These are phyloP conservation scores for Lolium multiflorum DNA, from an alignment of 176 grass and related monocot genomes.

Conservation along the genomic window DNA sequence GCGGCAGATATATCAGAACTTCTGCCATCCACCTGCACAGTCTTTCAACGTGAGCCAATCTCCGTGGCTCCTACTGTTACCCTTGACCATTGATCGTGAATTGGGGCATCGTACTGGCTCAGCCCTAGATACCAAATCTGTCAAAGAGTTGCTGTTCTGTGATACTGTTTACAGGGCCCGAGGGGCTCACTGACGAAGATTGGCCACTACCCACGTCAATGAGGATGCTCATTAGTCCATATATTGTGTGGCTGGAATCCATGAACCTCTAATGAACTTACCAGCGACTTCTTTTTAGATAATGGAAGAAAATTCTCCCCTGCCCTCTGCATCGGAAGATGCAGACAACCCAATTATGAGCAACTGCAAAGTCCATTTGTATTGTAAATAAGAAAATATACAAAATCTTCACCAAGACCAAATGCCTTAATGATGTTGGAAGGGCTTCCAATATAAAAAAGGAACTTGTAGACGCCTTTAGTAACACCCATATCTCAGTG, in stretches of 20 bases:
- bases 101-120: conserved; percentile 35
- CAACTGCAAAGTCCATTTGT: conserved; percentile 41
- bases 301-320: background rate
- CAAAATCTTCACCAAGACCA: conserved; percentile 24
- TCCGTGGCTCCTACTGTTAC: conserved; percentile 52
- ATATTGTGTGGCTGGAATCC: conserved; percentile 57
- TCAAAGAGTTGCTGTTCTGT: conserved; percentile 45
- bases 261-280: conserved; percentile 33
- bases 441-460: conserved; percentile 25
- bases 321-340: background rate
- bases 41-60: conserved; percentile 42
- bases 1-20: too few species aligned
- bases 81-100: conserved; percentile 46
- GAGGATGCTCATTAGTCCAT: background rate
- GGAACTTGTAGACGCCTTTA: conserved; percentile 21
- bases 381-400: conserved; percentile 19
- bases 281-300: background rate
- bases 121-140: conserved; percentile 55
- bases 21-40: conserved; percentile 49
- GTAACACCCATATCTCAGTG: conserved; percentile 33
- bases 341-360: background rate
- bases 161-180: conserved; percentile 46
- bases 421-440: conserved; percentile 7
- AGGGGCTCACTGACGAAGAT: conserved; percentile 43
- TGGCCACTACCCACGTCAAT: conserved; percentile 44